phyloP scores from a whole-genome alignment of 2,329 filamentous ascomycete species.

The Trichoderma sp. region DNA sequence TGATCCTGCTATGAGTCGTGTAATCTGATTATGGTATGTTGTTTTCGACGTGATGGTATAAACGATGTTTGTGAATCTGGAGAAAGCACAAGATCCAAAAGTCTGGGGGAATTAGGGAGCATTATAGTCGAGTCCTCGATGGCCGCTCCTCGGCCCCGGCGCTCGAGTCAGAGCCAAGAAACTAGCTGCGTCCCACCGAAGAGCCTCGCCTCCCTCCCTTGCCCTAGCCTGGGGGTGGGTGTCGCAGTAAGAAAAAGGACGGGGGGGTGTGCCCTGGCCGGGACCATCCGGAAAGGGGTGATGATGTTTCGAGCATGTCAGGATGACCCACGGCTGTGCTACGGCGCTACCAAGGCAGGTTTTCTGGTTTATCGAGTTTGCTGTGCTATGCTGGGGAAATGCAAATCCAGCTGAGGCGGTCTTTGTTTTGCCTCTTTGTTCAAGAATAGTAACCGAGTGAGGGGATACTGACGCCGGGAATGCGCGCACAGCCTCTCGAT shows the following conservation, averaged over 20 bases:
- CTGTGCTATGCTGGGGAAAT: background rate
- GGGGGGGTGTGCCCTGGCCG: slow-evolving; percentile 13
- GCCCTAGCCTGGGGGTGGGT: background rate
- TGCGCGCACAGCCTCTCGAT: background rate
- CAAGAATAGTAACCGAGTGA: background rate
- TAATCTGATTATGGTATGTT: background rate
- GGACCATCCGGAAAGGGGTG: slow-evolving; percentile 21
- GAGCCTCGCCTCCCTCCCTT: slow-evolving; percentile 18
- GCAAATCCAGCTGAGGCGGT: background rate
- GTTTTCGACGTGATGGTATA: background rate
- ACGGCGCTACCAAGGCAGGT: background rate
- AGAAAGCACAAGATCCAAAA: background rate
- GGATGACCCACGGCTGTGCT: slow-evolving; percentile 18
- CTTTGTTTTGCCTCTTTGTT: background rate
- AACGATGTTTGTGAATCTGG: background rate
- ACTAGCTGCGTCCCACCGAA: slow-evolving; percentile 18
- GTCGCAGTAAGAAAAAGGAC: background rate
- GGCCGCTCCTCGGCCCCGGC: slow-evolving; percentile 11
- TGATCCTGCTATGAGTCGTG: slow-evolving; percentile 2
- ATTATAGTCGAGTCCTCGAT: slow-evolving; percentile 7
- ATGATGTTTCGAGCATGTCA: slow-evolving; percentile 20
- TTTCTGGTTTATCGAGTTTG: background rate
- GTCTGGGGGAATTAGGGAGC: slow-evolving; percentile 14
- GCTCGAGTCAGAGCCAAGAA: slow-evolving; percentile 16
- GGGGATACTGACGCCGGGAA: background rate